Evolutionary conservation across 805 yeast genomes (phyloP), one percentile per base, ranked within the genome.

Genomic region (Naumovozyma baii): DNA sequence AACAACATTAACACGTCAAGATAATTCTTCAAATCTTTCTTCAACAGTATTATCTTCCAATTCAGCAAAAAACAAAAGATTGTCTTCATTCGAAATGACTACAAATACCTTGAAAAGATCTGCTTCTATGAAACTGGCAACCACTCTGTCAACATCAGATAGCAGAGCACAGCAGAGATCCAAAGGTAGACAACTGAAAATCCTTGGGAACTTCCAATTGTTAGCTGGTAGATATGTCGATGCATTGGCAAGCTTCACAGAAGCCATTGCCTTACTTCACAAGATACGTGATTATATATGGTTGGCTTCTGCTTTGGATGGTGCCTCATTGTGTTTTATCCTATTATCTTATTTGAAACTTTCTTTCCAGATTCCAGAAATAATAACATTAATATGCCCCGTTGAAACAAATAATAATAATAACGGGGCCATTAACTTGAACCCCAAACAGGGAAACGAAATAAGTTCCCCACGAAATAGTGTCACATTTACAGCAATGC

Each of bases 301-400:
- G 97, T 68, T 85, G 12, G 97, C 81, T 0, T 80, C 90, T 20
- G 77, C 95, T 0, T 56, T 90, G n/a, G 96, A 87, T 49, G 85
- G 88, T 0, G 63, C 87, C 9, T 82, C 81, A 0, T 76, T 84
- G 1, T 74, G 83, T 43, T 57, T 81, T 31, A 57, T 81, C 4
- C 58, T 87, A 39, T 64, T 84, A 36, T 69, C 80, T 10, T 77
- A 68, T 49, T 57, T 80, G 61, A 67, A 35, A 49, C 54, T 42
- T 1, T 39, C 62, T 4, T 59, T 53, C 32, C 59, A 52, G 31
- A 51, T 48, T 39, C 68, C 51, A 28, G 55, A 40, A 26, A 66
- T 42, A 36, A 68, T 40, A 39, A 55, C 30, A 45, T 61, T 20
- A 50, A 62, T 26, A 39, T 72, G 49, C 67, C 66, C 47, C 16